Percentiles rank a stretch among this genome's conserved stretches.
phyloP scores from a whole-genome alignment of 2,329 filamentous ascomycete species.

The Penicillium sp. region DNA sequence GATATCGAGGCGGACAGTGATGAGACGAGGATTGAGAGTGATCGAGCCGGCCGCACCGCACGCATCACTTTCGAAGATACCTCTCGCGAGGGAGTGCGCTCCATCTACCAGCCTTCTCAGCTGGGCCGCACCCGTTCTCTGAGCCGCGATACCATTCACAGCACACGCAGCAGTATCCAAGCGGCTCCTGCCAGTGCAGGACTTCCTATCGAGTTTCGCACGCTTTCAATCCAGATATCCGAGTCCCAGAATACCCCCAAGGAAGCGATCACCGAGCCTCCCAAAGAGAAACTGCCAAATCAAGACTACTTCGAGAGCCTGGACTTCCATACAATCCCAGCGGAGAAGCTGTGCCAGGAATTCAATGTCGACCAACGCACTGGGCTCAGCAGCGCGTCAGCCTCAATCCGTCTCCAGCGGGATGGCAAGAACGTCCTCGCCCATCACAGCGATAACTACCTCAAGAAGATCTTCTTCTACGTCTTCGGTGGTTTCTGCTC shows the following conservation, averaged over 20 bases:
- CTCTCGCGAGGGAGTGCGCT: slow-evolving; percentile 11
- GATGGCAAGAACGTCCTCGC: slow-evolving; percentile 68
- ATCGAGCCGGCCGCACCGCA: slow-evolving; percentile 11
- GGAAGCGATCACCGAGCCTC: slow-evolving; percentile 15
- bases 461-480: slow-evolving; percentile 62
- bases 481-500: slow-evolving; percentile 78
- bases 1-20: slow-evolving; percentile 10
- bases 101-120: slow-evolving; percentile 20
- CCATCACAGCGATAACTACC: slow-evolving; percentile 60
- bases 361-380: slow-evolving; percentile 57
- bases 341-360: slow-evolving; percentile 57
- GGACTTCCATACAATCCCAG: slow-evolving; percentile 64
- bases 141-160: slow-evolving; percentile 22
- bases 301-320: slow-evolving; percentile 57
- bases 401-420: slow-evolving; percentile 55
- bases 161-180: slow-evolving; percentile 13
- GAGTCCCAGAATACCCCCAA: slow-evolving; percentile 37
- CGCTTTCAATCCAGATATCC: slow-evolving; percentile 40
- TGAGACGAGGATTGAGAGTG: slow-evolving; percentile 10
- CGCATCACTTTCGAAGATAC: slow-evolving; percentile 25
- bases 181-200: slow-evolving; percentile 17
- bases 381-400: slow-evolving; percentile 61
- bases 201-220: slow-evolving; percentile 39
- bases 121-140: slow-evolving; percentile 19
- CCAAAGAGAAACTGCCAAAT: slow-evolving; percentile 19